Evolutionary conservation across 768 basidiomycete species (phyloP).

Genomic region (Serendipita sp.): DNA sequence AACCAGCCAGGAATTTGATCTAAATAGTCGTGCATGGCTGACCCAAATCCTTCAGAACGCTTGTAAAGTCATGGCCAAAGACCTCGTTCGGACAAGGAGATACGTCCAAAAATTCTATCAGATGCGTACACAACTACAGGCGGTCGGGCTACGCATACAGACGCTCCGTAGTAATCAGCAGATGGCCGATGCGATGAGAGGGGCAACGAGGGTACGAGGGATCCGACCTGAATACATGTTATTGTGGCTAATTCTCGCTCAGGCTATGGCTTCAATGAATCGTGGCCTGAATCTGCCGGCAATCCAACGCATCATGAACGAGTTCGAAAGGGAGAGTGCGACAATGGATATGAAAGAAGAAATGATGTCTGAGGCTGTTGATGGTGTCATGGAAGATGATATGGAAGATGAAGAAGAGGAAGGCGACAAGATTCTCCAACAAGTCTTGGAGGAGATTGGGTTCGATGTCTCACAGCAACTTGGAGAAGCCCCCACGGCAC

Average conservation of each 20-base stretch:
- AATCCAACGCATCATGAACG: conserved; percentile 93
- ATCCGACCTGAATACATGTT: not conserved
- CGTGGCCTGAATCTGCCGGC: conserved; percentile 85
- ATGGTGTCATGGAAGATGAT: conserved; percentile 92
- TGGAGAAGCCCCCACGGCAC: conserved; percentile 12
- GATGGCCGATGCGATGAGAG: conserved; percentile 99
- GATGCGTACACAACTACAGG: conserved; percentile 97
- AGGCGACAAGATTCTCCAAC: conserved; percentile 84
- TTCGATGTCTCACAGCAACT: conserved; percentile 60
- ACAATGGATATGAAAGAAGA: conserved; percentile 99
- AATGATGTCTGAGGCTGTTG: conserved; percentile 98
- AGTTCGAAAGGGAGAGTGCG: conserved; percentile 93
- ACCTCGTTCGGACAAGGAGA: conserved; percentile 86
- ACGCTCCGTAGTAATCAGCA: conserved; percentile 93
- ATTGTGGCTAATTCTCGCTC: not conserved
- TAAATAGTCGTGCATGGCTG: not conserved
- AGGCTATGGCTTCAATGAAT: conserved; percentile 99
- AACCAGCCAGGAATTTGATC: no score
- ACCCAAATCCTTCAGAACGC: conserved; percentile 50
- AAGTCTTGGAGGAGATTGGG: conserved; percentile 96
- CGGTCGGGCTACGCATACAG: conserved; percentile 88
- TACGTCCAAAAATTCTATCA: conserved; percentile 98
- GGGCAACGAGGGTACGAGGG: conserved; percentile 70
- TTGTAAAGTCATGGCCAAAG: conserved; percentile 99
- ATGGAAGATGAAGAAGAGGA: conserved; percentile 90